Conservation (phyloP, 768 basidiomycete species). For the Panus rudis region DNA sequence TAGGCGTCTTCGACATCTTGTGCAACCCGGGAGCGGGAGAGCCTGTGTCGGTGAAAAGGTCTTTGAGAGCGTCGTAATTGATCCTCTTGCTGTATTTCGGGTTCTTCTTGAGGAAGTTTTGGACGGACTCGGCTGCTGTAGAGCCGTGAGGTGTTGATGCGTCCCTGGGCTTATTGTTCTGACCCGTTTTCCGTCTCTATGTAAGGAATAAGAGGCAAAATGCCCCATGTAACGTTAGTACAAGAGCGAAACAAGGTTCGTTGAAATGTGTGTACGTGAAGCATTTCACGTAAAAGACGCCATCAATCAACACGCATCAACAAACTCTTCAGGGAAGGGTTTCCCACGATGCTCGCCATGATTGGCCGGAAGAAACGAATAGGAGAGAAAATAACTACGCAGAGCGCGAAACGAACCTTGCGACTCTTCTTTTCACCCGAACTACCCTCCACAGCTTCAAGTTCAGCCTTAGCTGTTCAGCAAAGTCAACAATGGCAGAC, state of each 20-base stretch:
- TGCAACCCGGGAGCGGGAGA: conserved; percentile 12
- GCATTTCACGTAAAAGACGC: conserved; percentile 1
- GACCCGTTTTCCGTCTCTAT: conserved; percentile 61
- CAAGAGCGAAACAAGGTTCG: not conserved
- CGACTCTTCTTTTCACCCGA: conserved; percentile 45
- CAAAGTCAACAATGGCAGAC: conserved; percentile 22
- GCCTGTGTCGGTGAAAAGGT: conserved; percentile 43
- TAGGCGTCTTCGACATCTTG: conserved; percentile 8
- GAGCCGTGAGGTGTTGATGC: conserved; percentile 61
- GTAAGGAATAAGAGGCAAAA: conserved; percentile 4
- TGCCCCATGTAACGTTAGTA: not conserved
- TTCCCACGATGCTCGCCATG: too few species aligned
- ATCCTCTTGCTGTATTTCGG: conserved; percentile 87
- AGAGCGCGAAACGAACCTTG: conserved; percentile 62
- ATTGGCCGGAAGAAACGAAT: conserved; percentile 9
- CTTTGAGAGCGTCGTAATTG: conserved; percentile 86
- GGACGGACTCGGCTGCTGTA: conserved; percentile 72
- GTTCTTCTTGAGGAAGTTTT: conserved; percentile 76
- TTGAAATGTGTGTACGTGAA: not conserved
- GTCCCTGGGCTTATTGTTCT: conserved; percentile 57
- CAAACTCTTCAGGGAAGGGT: too few species aligned
- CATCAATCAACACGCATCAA: too few species aligned
- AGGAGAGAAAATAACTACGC: conserved; percentile 25
- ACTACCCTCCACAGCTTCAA: conserved; percentile 28
- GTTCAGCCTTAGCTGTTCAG: conserved; percentile 68